Conservation (phyloP, 805 yeast genomes). For the Yarrowia yakushimensis region DNA sequence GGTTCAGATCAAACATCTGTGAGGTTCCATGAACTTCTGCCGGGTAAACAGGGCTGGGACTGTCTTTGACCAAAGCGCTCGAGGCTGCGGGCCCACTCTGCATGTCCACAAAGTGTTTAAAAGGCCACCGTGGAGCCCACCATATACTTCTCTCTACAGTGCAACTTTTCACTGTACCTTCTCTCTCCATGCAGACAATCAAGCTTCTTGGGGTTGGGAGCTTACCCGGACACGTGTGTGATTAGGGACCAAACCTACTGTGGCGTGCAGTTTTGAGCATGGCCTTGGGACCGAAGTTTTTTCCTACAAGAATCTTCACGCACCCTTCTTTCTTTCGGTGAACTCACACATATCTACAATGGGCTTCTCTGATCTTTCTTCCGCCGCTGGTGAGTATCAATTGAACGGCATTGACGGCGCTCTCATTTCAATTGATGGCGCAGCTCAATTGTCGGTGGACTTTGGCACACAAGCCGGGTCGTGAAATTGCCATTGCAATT, state of each 20-base stretch:
- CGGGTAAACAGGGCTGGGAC: constrained; percentile 22
- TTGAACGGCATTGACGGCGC: background rate
- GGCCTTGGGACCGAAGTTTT: constrained; percentile 23
- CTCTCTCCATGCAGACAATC: background rate
- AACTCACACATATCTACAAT: constrained; percentile 31
- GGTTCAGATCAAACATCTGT: too few relatives aligned
- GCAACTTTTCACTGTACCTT: too few relatives aligned
- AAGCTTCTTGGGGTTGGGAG: constrained; percentile 10
- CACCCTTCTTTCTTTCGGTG: constrained; percentile 17
- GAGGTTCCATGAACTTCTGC: constrained; percentile 4
- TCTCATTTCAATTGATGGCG: background rate
- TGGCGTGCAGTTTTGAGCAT: constrained; percentile 2
- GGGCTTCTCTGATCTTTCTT: constrained; percentile 46
- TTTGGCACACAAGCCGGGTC: too few relatives aligned
- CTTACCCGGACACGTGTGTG: constrained; percentile 24
- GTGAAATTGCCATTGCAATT: too few relatives aligned
- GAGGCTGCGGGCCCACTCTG: background rate
- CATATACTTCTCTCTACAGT: background rate
- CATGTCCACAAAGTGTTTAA: background rate
- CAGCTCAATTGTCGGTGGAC: too few relatives aligned
- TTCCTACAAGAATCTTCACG: constrained; percentile 17
- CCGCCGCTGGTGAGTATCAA: constrained; percentile 41
- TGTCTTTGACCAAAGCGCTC: constrained; percentile 14
- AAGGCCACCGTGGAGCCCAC: constrained; percentile 20
- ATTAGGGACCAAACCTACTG: constrained; percentile 2